phyloP scores from a whole-genome alignment of 1,284 basidiomycete species.

The Chiua sp. region DNA sequence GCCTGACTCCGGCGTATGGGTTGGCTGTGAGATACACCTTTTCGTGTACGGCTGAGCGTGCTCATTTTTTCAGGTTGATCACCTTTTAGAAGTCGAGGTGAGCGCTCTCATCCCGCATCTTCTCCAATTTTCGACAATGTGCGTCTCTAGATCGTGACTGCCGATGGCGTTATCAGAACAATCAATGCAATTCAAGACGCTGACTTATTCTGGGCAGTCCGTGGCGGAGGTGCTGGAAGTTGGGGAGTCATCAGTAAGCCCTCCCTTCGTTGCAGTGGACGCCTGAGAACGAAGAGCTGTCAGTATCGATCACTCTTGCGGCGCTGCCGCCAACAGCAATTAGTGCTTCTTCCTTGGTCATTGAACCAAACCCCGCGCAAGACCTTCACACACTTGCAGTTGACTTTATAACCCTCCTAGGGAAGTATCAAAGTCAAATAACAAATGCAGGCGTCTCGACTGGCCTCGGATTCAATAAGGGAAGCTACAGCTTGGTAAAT shows the following conservation, averaged over 20 bases:
- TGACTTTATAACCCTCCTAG: conserved; percentile 14
- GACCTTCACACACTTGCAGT: conserved; percentile 11
- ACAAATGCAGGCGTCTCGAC: conserved; percentile 12
- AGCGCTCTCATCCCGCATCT: neutral
- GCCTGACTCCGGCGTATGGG: conserved; percentile 17
- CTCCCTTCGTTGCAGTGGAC: neutral
- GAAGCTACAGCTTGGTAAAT: conserved; percentile 6
- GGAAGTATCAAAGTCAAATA: conserved; percentile 15
- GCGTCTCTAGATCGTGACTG: conserved; percentile 15
- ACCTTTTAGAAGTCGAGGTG: conserved; percentile 18
- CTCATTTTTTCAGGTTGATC: conserved; percentile 8
- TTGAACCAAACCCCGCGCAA: conserved; percentile 13
- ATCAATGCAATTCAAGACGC: conserved; percentile 19
- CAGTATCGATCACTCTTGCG: conserved; percentile 19
- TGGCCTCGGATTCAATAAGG: neutral
- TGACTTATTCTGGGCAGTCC: conserved; percentile 26
- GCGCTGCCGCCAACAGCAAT: conserved; percentile 5
- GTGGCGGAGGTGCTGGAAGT: conserved; percentile 23
- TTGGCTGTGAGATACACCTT: conserved; percentile 17
- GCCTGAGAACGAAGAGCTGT: neutral
- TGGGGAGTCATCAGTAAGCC: conserved; percentile 26
- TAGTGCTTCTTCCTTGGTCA: conserved; percentile 4
- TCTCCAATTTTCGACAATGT: neutral
- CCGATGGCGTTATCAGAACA: conserved; percentile 10
- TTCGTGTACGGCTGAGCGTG: too few species aligned